Evolutionary conservation across 768 basidiomycete species (phyloP).

Genomic region (Sporobolomyces phaffii): DNA sequence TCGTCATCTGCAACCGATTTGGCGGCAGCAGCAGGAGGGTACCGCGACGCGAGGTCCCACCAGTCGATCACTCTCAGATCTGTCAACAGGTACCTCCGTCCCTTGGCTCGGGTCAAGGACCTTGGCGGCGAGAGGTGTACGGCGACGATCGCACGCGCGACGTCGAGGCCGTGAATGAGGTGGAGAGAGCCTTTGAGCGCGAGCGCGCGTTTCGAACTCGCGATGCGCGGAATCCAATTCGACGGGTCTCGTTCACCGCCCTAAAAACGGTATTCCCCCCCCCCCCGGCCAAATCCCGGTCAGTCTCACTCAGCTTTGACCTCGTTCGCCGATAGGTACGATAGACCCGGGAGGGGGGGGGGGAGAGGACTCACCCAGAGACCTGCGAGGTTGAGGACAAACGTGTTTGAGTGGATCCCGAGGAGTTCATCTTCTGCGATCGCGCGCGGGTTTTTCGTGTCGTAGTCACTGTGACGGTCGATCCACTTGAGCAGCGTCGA

Average conservation of each 20-base stretch:
- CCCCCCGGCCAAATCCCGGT: too few species aligned
- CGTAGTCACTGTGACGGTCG: constrained; percentile 55
- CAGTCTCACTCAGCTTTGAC: too few species aligned
- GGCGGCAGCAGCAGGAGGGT: constrained; percentile 45
- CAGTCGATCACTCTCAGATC: constrained; percentile 54
- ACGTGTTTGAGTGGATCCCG: constrained; percentile 50
- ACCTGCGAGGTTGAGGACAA: constrained; percentile 60
- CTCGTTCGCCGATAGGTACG: too few species aligned
- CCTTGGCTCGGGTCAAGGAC: not conserved
- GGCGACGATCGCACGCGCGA: constrained; percentile 59
- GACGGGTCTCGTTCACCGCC: constrained; percentile 54
- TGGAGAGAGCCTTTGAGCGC: constrained; percentile 58
- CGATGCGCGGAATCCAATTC: constrained; percentile 57
- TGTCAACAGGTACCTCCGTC: constrained; percentile 26
- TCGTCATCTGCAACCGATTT: not conserved
- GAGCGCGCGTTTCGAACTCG: constrained; percentile 56
- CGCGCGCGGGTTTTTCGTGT: constrained; percentile 50
- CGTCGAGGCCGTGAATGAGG: constrained; percentile 58
- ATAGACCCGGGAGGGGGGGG: not conserved
- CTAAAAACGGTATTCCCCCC: too few species aligned
- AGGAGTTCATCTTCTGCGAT: constrained; percentile 58
- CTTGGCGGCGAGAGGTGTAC: constrained; percentile 48
- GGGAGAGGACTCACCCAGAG: constrained; percentile 49
- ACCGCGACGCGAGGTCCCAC: constrained; percentile 61
- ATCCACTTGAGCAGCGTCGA: constrained; percentile 48